Evolutionary conservation across 1,284 basidiomycete genomes (phyloP).

Genomic region (Pascua guehoae): DNA sequence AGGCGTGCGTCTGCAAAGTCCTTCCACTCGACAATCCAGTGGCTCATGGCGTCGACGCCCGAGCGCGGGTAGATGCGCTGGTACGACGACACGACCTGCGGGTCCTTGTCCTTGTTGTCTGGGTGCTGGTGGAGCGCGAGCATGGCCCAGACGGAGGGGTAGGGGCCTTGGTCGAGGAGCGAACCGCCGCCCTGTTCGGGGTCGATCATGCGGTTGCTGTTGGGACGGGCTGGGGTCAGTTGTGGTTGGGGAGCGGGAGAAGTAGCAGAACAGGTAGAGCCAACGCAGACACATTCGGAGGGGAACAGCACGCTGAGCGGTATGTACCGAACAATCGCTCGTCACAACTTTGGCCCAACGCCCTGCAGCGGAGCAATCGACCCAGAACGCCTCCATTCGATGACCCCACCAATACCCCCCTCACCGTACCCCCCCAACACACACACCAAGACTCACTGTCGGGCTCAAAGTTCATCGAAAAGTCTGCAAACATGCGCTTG

Average conservation of each 20-base stretch:
- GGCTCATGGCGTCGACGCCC: constrained; percentile 72
- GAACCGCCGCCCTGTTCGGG: constrained; percentile 79
- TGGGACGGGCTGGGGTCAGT: constrained; percentile 20
- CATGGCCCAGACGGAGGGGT: constrained; percentile 79
- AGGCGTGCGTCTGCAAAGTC: constrained; percentile 35
- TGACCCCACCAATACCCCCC: too few relatives aligned
- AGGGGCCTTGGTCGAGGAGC: constrained; percentile 76
- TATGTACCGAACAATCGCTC: too few relatives aligned
- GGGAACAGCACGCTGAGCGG: too few relatives aligned
- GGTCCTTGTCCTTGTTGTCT: constrained; percentile 57
- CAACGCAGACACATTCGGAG: too few relatives aligned
- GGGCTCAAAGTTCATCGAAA: constrained; percentile 68
- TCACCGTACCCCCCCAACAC: too few relatives aligned
- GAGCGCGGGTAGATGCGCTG: constrained; percentile 61
- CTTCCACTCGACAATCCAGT: constrained; percentile 69
- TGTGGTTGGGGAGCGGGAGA: background rate
- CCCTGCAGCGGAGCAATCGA: too few relatives aligned
- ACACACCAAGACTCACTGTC: constrained; percentile 63
- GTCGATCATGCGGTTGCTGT: constrained; percentile 67
- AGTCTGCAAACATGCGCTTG: constrained; percentile 59
- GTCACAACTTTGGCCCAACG: too few relatives aligned
- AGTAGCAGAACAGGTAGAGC: too few relatives aligned
- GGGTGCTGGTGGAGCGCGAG: constrained; percentile 75
- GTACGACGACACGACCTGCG: constrained; percentile 47
- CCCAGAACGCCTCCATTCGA: too few relatives aligned